Evolutionary conservation across 169 alveolate species (phyloP).

Genomic region (Plasmodium falciparum): DNA sequence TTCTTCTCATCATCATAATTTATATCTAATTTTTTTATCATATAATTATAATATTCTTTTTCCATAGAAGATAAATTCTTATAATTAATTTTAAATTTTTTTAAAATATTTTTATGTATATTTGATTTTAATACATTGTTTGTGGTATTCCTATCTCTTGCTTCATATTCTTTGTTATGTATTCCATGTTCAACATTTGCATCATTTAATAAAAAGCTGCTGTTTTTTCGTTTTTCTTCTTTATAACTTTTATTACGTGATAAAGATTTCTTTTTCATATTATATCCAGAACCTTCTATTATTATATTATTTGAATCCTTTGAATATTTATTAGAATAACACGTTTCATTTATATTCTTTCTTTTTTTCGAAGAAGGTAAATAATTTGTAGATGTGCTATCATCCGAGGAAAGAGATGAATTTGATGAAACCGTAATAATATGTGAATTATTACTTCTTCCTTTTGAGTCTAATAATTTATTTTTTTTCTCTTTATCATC

Average conservation of each 20-base stretch:
- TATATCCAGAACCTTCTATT: no score
- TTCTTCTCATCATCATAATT: conserved; percentile 27
- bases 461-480: neutral
- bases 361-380: neutral
- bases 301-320: no score
- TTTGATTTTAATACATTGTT: no score
- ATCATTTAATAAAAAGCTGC: no score
- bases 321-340: neutral
- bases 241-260: no score
- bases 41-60: conserved; percentile 34
- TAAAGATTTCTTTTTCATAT: no score
- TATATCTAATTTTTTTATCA: conserved; percentile 55
- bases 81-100: conserved; percentile 37
- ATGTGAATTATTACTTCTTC: neutral
- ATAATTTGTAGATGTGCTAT: conserved; percentile 4
- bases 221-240: no score
- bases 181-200: no score
- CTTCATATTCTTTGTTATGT: no score
- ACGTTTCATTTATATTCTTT: neutral
- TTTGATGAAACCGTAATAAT: neutral
- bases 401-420: neutral
- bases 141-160: no score
- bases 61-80: conserved; percentile 20
- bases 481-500: no score
- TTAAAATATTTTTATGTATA: neutral